These are phyloP conservation scores for Aspergillus tubingensis DNA, from an alignment of 2,329 filamentous ascomycete genomes.

Conservation along the genomic window DNA sequence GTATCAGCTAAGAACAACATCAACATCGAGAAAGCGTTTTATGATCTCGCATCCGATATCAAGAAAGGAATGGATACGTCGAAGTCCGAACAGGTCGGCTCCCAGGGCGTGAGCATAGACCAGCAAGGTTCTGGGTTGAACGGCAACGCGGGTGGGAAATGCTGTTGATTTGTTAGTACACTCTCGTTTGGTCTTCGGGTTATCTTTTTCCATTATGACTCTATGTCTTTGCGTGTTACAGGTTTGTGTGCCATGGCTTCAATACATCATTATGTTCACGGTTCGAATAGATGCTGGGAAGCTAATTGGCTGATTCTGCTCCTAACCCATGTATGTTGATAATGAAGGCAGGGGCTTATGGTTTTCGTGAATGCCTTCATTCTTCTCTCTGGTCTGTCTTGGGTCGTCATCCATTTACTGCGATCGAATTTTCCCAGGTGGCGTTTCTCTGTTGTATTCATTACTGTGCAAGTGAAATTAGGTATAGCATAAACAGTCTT, in stretches of 20 bases:
- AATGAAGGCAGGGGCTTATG: slow-evolving; percentile 4
- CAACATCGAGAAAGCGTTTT: slow-evolving; percentile 99
- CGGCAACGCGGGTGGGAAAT: slow-evolving; percentile 65
- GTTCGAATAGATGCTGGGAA: slow-evolving; percentile 1
- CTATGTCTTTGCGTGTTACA: background rate
- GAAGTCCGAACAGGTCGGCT: slow-evolving; percentile 68
- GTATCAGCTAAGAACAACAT: slow-evolving; percentile 99
- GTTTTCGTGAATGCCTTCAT: background rate
- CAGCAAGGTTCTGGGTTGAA: slow-evolving; percentile 56
- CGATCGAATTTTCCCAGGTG: background rate
- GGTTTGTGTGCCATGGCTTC: background rate
- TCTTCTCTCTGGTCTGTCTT: slow-evolving; percentile 1
- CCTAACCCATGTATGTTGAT: slow-evolving; percentile 16
- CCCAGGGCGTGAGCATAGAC: slow-evolving; percentile 68
- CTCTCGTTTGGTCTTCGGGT: slow-evolving; percentile 20
- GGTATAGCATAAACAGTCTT: background rate
- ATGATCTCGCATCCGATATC: slow-evolving; percentile 90
- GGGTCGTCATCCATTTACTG: background rate
- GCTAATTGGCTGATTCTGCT: background rate
- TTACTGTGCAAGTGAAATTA: slow-evolving; percentile 2
- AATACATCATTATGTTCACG: background rate
- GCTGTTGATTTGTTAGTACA: slow-evolving; percentile 61
- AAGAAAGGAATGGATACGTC: slow-evolving; percentile 97
- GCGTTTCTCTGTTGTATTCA: background rate
- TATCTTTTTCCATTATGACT: slow-evolving; percentile 14